Base-by-base conservation (phyloP, 1,284 basidiomycete genomes). In the Microbotryum intermedium region DNA sequence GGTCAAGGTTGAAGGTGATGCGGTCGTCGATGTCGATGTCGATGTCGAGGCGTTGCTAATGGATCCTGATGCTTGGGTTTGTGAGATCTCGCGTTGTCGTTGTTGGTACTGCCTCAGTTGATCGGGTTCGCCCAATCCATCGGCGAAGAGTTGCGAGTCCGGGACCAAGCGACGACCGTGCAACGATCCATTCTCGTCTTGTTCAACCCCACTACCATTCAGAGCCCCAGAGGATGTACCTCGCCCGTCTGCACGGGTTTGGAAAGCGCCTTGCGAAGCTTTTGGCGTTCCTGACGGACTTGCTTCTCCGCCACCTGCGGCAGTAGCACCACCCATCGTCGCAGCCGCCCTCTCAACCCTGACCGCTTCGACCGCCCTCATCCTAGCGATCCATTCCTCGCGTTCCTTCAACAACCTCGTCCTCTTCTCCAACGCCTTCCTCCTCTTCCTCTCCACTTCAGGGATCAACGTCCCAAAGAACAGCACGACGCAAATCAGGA, bases 401-500 rank as follows among this genome's bases (percentile, higher is more conserved):
- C 59, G 42, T 45, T 68, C 67, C n/a, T 59, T 60, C n/a, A 72
- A 55, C 25, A 70, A 53, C 55, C 69, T 59, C 8, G 69, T 67
- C 29, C 72, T 46, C 62, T 71, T 71, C 55, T 72, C 68, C 29
- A 73, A 51, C 20, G 71, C 71, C 50, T 66, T 66, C 47, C 65
- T 67, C 28, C 72, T 29, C 54, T 72, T 67, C 30, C 69, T 57
- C 55, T 73, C 72, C 16, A 73, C 66, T 48, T 72, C 72, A 0
- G 72, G 72, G 26, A 65, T 59, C 11, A 73, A 57, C 4, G 71
- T 73, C 23, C 66, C 71, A 8, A 72, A 28, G 56, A 73, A 73
- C 21, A 73, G 58, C 8, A 73, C 65, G 20, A 64, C 4, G 23
- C 59, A 63, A 4, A 59, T 34, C 9, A 39, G 1, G 9, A 60